Evolutionary conservation across 441 rosid genomes (phyloP), one percentile per base, ranked within the genome.

Genomic region (Corymbia calophylla): DNA sequence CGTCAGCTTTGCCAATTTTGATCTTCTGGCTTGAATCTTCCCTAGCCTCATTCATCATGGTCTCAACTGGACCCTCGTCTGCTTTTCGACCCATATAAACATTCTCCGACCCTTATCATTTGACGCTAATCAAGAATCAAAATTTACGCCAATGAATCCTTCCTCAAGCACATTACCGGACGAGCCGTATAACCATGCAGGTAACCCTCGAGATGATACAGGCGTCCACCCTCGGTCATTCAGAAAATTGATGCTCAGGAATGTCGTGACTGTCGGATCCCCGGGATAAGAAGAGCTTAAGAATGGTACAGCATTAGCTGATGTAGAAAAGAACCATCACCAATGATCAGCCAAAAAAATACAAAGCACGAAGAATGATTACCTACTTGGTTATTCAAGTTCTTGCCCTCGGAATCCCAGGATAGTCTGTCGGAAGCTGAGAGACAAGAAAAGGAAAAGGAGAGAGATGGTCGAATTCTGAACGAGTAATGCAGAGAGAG

Each of bases 1-100:
- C 84, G 58, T 88, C 93, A 87, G 90, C 88, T 88, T 87, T 90
- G 86, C 92, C 93, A 48, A 92, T 91, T 87, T 86, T 88, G 62
- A 92, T 87, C 54, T 89, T 88, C 49, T 90, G 94, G 88, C 91
- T 90, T 88, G 95, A 92, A 87, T 89, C 88, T 53, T 94, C 94
- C 88, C 94, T 93, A 90, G 89, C 87, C 92, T 94, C 94, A 87
- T 93, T 92, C 91, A 91, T 92, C 98, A 97, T 95, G 90, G 89
- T 92, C 87, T 90, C 92, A 10, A 66, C 56, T 77, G 77, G 64
- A 86, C 88, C 86, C 86, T 44, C 51, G 48, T 12, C 84, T 77
- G 84, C 84, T 77, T 77, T 7, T 13, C n/a, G 29, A 44, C 84
- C 51, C n/a, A 25, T 48, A 77, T 23, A 44, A 77, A 23, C 84